phyloP scores from a whole-genome alignment of 192 early-diverging fungal genomes.

The Rhizoclosmatium sp. region DNA sequence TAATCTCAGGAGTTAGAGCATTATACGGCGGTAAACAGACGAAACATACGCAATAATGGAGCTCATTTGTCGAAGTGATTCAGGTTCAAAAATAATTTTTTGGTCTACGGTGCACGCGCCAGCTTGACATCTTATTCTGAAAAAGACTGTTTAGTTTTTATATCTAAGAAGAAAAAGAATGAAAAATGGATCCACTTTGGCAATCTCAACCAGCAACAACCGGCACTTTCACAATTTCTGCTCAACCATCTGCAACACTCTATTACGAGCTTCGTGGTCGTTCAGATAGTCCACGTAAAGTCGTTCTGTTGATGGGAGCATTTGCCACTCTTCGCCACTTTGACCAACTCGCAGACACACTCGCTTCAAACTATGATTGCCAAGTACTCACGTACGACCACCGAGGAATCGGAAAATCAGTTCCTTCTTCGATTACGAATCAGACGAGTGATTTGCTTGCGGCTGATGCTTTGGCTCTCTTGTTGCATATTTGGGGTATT shows the following conservation, averaged over 20 bases:
- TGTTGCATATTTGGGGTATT: neutral
- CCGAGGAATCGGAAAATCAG: neutral
- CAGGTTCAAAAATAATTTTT: too few relatives aligned
- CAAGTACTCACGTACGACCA: conserved; percentile 6
- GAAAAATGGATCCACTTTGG: conserved; percentile 1
- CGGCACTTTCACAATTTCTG: neutral
- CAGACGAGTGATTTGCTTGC: neutral
- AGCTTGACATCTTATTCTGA: too few relatives aligned
- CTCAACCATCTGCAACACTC: neutral
- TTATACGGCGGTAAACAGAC: too few relatives aligned
- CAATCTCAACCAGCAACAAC: neutral
- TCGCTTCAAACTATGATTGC: neutral
- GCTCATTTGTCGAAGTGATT: too few relatives aligned
- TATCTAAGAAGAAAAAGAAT: too few relatives aligned
- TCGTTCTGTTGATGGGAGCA: conserved; percentile 14
- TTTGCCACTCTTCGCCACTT: conserved; percentile 17
- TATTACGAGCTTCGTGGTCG: conserved; percentile 5
- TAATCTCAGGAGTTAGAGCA: neutral
- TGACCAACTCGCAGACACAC: conserved; percentile 5
- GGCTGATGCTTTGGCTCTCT: neutral
- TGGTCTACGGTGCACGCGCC: too few relatives aligned
- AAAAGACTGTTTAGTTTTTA: too few relatives aligned
- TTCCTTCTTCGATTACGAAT: too few relatives aligned
- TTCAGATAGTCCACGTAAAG: neutral
- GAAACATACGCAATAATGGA: too few relatives aligned